Percentiles rank a stretch among this genome's conserved stretches.
Evolutionary conservation across 257 asterid genomes (phyloP).

Genomic region (Jasminum sambac): DNA sequence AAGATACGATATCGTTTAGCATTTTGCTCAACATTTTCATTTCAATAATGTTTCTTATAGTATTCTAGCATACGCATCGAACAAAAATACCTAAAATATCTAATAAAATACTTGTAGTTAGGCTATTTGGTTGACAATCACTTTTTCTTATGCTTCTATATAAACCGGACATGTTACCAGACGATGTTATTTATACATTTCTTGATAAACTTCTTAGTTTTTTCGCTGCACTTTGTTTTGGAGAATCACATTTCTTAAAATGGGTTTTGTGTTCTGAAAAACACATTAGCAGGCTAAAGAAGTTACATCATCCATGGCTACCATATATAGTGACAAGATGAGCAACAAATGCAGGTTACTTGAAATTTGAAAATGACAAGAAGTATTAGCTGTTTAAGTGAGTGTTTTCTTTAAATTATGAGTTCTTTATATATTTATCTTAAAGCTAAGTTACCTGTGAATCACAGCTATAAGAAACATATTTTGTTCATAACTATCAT

Average conservation of each 20-base stretch:
- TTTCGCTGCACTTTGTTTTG: too few species aligned
- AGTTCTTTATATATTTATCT: too few species aligned
- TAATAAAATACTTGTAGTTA: neutral
- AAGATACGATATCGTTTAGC: neutral
- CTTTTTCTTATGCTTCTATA: too few species aligned
- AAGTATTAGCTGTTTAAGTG: neutral
- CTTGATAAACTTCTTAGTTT: too few species aligned
- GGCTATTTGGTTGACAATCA: too few species aligned
- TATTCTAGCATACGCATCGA: neutral
- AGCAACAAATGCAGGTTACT: neutral
- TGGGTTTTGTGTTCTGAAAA: neutral
- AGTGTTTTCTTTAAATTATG: too few species aligned
- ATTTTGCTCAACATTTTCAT: neutral
- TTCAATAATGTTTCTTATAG: neutral
- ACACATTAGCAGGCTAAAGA: neutral
- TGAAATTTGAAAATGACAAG: neutral
- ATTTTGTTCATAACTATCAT: too few species aligned
- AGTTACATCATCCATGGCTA: neutral
- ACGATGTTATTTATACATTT: too few species aligned
- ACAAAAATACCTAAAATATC: neutral
- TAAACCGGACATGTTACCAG: too few species aligned
- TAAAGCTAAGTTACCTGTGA: too few species aligned
- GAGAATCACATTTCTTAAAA: too few species aligned
- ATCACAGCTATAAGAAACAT: too few species aligned
- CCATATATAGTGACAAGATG: neutral